Evolutionary conservation across 2,329 filamentous ascomycete species (phyloP).

Genomic region (Aspergillus ochraceoroseus): DNA sequence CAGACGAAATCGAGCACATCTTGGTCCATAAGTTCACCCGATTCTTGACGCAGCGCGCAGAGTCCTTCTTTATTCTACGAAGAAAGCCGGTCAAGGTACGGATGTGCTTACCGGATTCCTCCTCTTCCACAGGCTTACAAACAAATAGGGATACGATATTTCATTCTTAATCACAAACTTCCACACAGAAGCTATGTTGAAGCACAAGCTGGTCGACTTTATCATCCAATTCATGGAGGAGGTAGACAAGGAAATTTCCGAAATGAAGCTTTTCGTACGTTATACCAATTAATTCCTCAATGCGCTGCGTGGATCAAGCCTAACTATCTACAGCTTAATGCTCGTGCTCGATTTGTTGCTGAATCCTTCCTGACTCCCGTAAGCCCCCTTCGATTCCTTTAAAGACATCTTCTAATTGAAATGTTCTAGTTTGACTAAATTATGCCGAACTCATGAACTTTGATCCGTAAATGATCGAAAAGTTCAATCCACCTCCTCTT

Average conservation of each 20-base stretch:
- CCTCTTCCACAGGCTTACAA: too few species aligned
- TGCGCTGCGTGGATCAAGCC: slow-evolving; percentile 1
- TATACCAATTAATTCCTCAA: neutral
- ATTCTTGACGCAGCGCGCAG: slow-evolving; percentile 91
- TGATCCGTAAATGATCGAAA: slow-evolving; percentile 21
- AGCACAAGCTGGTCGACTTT: slow-evolving; percentile 98
- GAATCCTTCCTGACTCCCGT: slow-evolving; percentile 97
- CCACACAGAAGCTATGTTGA: slow-evolving; percentile 97
- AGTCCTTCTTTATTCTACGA: slow-evolving; percentile 93
- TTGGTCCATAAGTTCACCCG: slow-evolving; percentile 97
- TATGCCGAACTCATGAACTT: slow-evolving; percentile 13
- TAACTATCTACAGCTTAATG: slow-evolving; percentile 67
- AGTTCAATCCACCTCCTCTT: slow-evolving; percentile 16
- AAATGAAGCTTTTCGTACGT: slow-evolving; percentile 98
- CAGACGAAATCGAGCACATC: slow-evolving; percentile 97
- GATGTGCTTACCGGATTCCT: too few species aligned
- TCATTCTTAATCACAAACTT: slow-evolving; percentile 98
- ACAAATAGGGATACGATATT: slow-evolving; percentile 91
- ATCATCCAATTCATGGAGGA: slow-evolving; percentile 99
- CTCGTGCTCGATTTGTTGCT: slow-evolving; percentile 91
- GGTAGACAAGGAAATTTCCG: slow-evolving; percentile 98
- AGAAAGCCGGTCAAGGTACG: slow-evolving; percentile 89
- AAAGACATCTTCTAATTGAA: slow-evolving; percentile 20
- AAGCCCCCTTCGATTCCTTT: slow-evolving; percentile 28
- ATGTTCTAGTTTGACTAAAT: slow-evolving; percentile 22